Base-by-base conservation (phyloP, 2,329 filamentous ascomycete species). In the Claviceps humidiphila region DNA sequence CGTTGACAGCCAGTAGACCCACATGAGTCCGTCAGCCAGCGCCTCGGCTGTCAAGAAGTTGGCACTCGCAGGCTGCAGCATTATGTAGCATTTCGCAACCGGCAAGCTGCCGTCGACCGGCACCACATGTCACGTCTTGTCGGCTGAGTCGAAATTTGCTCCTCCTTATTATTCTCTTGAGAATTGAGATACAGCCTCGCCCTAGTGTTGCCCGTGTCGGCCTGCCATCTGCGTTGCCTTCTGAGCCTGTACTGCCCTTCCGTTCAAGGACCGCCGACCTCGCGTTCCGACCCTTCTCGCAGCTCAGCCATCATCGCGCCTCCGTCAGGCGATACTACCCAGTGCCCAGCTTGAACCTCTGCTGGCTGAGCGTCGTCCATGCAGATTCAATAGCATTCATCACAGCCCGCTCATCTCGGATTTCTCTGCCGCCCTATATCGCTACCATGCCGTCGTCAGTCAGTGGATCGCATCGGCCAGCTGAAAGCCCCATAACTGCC, bases 371-470 rank as follows among this genome's bases (percentile, higher is more conserved):
- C 20, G 37, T 24, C 39, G 16, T 44, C 37, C 24, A 52, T 52
- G 53, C 37, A 17, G 40, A 54, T 8, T 8, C 30, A 41, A 37
- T 43, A 49, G 4, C 26, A 34, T 26, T 37, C 43, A 39, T 34
- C 49, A 46, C 13, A 43, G 8, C 3, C 11, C 13, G 13, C 17
- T 13, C 11, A n/a, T 30, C 6, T 34, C 20, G 16, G 42, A 22
- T 11, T 37, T 45, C 46, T 30, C 46, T 44, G 7, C 30, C 41
- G 26, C 24, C 50, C 43, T 30, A 43, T 44, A 9, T 30, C 47
- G 26, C 24, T 45, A 40, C 8, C 41, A 75, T 76, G 73, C 67
- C 73, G 53, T 68, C 74, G 53, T 68, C 70, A 56, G 64, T 68
- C 61, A 67, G 67, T 60, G 68, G 70, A 51, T 71, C 70, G 59